phyloP scores from a whole-genome alignment of 73 alveolate species.

The Paramecium bursaria region DNA sequence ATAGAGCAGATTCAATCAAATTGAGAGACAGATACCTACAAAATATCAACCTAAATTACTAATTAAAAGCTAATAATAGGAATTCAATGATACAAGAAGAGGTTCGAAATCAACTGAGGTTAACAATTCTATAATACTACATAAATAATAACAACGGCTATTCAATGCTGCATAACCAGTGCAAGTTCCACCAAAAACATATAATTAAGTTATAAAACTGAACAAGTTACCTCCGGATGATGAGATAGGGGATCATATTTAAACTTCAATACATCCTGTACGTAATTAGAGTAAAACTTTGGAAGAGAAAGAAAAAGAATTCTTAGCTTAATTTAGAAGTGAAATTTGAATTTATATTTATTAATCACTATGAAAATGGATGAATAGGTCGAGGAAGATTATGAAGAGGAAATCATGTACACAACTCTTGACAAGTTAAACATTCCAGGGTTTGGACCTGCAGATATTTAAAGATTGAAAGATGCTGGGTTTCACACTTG shows the following conservation, averaged over 20 bases:
- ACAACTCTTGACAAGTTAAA: slow-evolving; percentile 83
- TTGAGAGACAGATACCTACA: not conserved
- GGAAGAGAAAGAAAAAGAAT: slow-evolving; percentile 29
- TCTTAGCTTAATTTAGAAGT: not conserved
- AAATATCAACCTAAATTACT: not conserved
- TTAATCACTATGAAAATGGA: not conserved
- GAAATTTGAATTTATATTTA: too few species aligned
- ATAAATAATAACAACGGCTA: not conserved
- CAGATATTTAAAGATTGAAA: slow-evolving; percentile 88
- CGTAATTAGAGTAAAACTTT: not conserved
- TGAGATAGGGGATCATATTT: not conserved
- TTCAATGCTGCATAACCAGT: not conserved
- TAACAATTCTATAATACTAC: not conserved
- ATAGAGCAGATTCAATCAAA: not conserved
- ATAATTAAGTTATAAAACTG: not conserved
- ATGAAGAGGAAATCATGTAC: slow-evolving; percentile 6
- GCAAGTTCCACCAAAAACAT: not conserved
- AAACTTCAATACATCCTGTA: not conserved
- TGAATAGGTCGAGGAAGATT: slow-evolving; percentile 32
- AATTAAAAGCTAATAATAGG: not conserved
- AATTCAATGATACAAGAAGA: not conserved
- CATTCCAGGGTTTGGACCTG: slow-evolving; percentile 88
- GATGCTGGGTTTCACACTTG: slow-evolving; percentile 95
- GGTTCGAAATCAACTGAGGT: not conserved
- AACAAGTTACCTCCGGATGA: not conserved